These are phyloP conservation scores for Pseudotulostoma volvatum DNA, from an alignment of 495 filamentous ascomycete species.

Conservation along the genomic window DNA sequence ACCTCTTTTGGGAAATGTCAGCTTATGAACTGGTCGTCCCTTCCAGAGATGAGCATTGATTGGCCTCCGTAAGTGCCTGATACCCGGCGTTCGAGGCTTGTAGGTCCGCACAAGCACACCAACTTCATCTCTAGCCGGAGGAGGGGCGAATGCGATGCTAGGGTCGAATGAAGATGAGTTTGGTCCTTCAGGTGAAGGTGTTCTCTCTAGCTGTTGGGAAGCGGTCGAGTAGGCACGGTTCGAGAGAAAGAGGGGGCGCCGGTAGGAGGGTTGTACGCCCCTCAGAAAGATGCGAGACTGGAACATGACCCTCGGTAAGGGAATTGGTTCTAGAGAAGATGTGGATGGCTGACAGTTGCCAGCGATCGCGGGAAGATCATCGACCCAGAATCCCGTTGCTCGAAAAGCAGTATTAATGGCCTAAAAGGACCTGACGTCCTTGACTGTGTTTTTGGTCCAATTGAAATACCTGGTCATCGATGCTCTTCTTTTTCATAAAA, in stretches of 20 bases:
- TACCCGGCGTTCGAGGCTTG: slow-evolving; percentile 85
- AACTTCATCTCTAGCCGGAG: slow-evolving; percentile 23
- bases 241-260: slow-evolving; percentile 21
- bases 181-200: slow-evolving; percentile 15
- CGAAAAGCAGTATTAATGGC: too few relatives aligned
- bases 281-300: slow-evolving; percentile 45
- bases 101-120: slow-evolving; percentile 53
- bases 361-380: too few relatives aligned
- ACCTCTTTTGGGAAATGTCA: slow-evolving; percentile 84
- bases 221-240: slow-evolving; percentile 41
- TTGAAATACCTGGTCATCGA: too few relatives aligned
- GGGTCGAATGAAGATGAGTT: slow-evolving; percentile 19
- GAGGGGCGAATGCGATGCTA: slow-evolving; percentile 27
- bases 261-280: slow-evolving; percentile 32
- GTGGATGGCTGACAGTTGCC: too few relatives aligned
- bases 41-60: slow-evolving; percentile 96
- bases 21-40: slow-evolving; percentile 61
- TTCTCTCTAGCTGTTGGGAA: slow-evolving; percentile 22
- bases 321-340: neutral
- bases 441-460: too few relatives aligned
- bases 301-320: slow-evolving; percentile 32
- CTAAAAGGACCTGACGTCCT: too few relatives aligned
- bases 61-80: slow-evolving; percentile 77
- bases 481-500: too few relatives aligned
- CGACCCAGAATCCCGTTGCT: too few relatives aligned